A percentile compares a stretch with the other conserved stretches of the same genome.
phyloP scores from a whole-genome alignment of 2,329 filamentous ascomycete species.

The Ophiocordyceps polyrhachis-furcata region DNA sequence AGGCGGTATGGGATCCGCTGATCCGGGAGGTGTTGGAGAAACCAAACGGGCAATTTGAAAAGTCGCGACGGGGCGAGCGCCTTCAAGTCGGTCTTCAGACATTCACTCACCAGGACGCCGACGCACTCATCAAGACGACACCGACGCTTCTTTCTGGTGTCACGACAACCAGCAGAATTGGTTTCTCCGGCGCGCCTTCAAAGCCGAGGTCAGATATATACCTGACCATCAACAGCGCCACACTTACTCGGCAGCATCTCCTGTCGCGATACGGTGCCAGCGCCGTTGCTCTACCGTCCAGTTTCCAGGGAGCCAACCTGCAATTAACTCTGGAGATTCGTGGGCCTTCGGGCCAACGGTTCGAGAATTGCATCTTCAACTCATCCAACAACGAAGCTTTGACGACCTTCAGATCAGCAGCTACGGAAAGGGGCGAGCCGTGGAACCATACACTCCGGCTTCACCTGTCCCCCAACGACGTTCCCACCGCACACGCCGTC shows the following conservation, averaged over 20 bases:
- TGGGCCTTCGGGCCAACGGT: slow-evolving; percentile 55
- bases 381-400: slow-evolving; percentile 63
- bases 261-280: slow-evolving; percentile 53
- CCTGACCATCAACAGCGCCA: slow-evolving; percentile 61
- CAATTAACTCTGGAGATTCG: slow-evolving; percentile 84
- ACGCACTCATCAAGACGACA: slow-evolving; percentile 64
- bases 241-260: slow-evolving; percentile 57
- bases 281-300: slow-evolving; percentile 48
- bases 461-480: slow-evolving; percentile 59
- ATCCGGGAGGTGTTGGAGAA: slow-evolving; percentile 58
- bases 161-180: slow-evolving; percentile 68
- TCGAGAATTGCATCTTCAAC: slow-evolving; percentile 75
- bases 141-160: slow-evolving; percentile 76
- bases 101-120: slow-evolving; percentile 62
- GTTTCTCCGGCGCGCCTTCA: slow-evolving; percentile 80
- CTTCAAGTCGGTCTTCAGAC: slow-evolving; percentile 63
- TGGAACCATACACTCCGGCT: slow-evolving; percentile 86
- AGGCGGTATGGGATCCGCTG: slow-evolving; percentile 53
- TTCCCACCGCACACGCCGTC: slow-evolving; percentile 66
- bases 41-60: slow-evolving; percentile 54
- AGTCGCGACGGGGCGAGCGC: slow-evolving; percentile 52
- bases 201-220: slow-evolving; percentile 90
- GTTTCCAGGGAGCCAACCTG: slow-evolving; percentile 50
- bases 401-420: slow-evolving; percentile 77
- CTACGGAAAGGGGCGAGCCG: slow-evolving; percentile 55